Evolutionary conservation across 805 yeast species (phyloP).

Genomic region (Candida golubevii): DNA sequence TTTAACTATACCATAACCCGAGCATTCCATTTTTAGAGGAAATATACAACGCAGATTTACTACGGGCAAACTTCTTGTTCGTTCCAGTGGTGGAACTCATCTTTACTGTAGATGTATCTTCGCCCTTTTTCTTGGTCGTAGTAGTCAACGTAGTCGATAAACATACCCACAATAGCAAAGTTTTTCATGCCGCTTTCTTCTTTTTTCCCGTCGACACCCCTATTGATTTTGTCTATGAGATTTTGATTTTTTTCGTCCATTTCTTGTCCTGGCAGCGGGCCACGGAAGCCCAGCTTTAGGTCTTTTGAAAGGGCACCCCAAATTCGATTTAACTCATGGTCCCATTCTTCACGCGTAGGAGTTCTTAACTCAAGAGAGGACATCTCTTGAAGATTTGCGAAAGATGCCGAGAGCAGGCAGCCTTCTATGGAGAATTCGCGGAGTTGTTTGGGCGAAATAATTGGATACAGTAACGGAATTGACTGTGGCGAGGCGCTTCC

Average conservation of each 20-base stretch:
- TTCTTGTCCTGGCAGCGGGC: conserved; percentile 66
- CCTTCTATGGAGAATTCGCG: conserved; percentile 18
- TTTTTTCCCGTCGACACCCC: conserved; percentile 81
- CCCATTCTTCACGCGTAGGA: conserved; percentile 64
- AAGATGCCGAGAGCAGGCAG: conserved; percentile 22
- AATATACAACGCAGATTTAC: background rate
- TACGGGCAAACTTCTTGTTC: conserved; percentile 78
- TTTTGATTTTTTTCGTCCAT: conserved; percentile 53
- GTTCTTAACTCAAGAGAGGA: conserved; percentile 28
- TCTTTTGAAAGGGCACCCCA: conserved; percentile 60
- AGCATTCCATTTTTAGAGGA: background rate
- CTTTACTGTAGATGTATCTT: conserved; percentile 50
- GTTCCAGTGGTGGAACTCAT: conserved; percentile 59
- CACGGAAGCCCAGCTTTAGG: conserved; percentile 62
- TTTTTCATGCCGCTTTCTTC: conserved; percentile 60
- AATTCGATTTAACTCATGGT: conserved; percentile 53
- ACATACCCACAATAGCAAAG: conserved; percentile 65
- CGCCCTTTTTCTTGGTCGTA: conserved; percentile 57
- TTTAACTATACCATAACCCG: too few relatives aligned
- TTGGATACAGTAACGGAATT: conserved; percentile 22
- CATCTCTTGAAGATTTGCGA: conserved; percentile 26
- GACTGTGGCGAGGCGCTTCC: conserved; percentile 10
- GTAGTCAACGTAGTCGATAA: conserved; percentile 67
- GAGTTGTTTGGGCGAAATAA: conserved; percentile 27
- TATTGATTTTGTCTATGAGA: conserved; percentile 61